phyloP scores from a whole-genome alignment of 345 rosid genomes.

The Eucalyptus erythrocorys region DNA sequence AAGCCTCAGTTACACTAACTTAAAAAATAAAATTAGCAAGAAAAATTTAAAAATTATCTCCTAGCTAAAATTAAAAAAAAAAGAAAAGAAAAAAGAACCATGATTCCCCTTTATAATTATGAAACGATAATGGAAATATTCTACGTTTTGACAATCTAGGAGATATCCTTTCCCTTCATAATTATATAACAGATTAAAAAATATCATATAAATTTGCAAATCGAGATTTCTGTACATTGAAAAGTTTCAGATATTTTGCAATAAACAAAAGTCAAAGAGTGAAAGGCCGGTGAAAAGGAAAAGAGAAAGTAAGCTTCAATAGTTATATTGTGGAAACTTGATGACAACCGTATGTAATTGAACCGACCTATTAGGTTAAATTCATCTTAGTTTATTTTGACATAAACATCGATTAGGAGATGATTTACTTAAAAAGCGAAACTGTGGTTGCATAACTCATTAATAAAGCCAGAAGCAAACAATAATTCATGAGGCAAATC shows the following conservation, averaged over 20 bases:
- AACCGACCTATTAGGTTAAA: not conserved
- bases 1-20: not conserved
- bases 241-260: not conserved
- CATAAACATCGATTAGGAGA: not conserved
- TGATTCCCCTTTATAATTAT: not conserved
- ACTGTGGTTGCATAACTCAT: not conserved
- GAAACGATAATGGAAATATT: not conserved
- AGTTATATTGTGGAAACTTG: not conserved
- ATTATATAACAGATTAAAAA: not conserved
- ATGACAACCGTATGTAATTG: not conserved
- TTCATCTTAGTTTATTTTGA: not conserved
- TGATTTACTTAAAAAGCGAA: not conserved
- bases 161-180: not conserved
- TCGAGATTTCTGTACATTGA: not conserved
- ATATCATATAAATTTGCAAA: not conserved
- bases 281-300: not conserved
- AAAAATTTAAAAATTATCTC: not conserved
- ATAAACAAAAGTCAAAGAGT: not conserved
- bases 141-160: not conserved
- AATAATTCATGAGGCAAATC: not conserved
- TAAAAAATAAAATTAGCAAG: not conserved
- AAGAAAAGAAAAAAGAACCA: accelerated
- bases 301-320: not conserved
- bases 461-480: not conserved
- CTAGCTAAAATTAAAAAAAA: not conserved